Conservation (phyloP, 352 stramenopile genomes). For the Phytophthora nicotianae region DNA sequence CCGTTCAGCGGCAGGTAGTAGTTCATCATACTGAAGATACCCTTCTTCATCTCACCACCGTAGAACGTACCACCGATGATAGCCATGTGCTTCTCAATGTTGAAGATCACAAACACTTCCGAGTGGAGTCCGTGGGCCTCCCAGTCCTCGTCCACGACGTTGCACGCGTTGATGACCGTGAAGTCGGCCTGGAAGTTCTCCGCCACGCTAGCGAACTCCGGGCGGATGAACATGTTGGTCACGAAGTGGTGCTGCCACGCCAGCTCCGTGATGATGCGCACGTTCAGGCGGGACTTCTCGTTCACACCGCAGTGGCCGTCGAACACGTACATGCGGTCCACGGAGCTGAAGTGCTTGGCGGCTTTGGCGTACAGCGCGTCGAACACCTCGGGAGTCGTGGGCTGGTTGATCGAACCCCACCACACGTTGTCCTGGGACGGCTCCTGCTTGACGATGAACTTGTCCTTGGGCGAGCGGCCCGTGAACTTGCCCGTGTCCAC, state of each 20-base stretch:
- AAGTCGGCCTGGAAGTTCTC: constrained; percentile 96
- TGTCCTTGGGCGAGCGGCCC: constrained; percentile 98
- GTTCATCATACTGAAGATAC: constrained; percentile 99
- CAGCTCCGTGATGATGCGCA: constrained; percentile 97
- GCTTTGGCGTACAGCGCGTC: constrained; percentile 95
- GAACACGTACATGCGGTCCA: constrained; percentile 96
- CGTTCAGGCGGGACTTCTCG: constrained; percentile 91
- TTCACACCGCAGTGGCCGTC: constrained; percentile 96
- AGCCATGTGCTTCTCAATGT: constrained; percentile 95
- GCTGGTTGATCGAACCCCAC: constrained; percentile 97
- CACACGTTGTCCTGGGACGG: constrained; percentile 95
- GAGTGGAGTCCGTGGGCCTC: constrained; percentile 94
- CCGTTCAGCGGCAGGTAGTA: constrained; percentile 96
- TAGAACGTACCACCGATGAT: constrained; percentile 97
- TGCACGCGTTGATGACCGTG: constrained; percentile 98
- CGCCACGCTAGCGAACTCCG: constrained; percentile 82
- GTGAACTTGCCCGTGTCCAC: constrained; percentile 99
- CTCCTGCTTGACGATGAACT: constrained; percentile 96
- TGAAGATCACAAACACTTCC: constrained; percentile 97
- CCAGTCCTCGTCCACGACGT: constrained; percentile 94
- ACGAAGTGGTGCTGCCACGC: constrained; percentile 99
- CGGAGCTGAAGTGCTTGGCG: constrained; percentile 91
- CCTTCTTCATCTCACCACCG: constrained; percentile 99
- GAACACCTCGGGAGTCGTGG: constrained; percentile 94
- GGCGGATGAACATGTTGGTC: constrained; percentile 96